A percentile compares a stretch with the other conserved stretches of the same genome.
Evolutionary conservation across 768 basidiomycete species (phyloP).

Genomic region (Boletus pseudopeckii): DNA sequence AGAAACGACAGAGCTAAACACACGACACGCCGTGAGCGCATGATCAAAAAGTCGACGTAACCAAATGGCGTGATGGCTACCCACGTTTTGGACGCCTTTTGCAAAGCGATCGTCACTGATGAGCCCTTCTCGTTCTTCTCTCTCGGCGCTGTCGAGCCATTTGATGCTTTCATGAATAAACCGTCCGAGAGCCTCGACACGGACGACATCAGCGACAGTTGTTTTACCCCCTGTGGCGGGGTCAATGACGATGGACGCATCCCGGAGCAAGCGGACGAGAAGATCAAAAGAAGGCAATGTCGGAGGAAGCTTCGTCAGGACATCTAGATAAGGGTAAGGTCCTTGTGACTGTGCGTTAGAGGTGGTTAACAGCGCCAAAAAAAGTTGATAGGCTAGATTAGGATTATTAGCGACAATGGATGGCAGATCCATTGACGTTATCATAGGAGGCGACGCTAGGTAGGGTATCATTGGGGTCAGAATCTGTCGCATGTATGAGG

Average conservation of each 20-base stretch:
- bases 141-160: conserved; percentile 69
- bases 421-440: conserved; percentile 66
- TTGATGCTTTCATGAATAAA: conserved; percentile 69
- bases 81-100: conserved; percentile 68
- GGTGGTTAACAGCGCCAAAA: conserved; percentile 53
- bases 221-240: conserved; percentile 43
- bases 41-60: background rate
- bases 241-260: conserved; percentile 48
- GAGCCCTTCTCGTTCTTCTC: conserved; percentile 63
- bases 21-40: background rate
- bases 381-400: conserved; percentile 63
- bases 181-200: conserved; percentile 61
- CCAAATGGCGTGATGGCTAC: conserved; percentile 22
- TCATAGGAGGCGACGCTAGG: conserved; percentile 45
- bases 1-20: conserved; percentile 71
- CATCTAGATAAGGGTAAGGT: conserved; percentile 54
- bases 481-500: conserved; percentile 33
- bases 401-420: conserved; percentile 67
- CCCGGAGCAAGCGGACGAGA: conserved; percentile 63
- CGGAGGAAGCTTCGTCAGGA: conserved; percentile 64
- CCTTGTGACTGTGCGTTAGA: conserved; percentile 29
- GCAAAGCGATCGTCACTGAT: conserved; percentile 72
- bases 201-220: conserved; percentile 62
- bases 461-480: conserved; percentile 48
- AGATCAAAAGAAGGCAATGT: conserved; percentile 73